Evolutionary conservation across 2,329 filamentous ascomycete species (phyloP).

Genomic region (Dactylellina leptospora): DNA sequence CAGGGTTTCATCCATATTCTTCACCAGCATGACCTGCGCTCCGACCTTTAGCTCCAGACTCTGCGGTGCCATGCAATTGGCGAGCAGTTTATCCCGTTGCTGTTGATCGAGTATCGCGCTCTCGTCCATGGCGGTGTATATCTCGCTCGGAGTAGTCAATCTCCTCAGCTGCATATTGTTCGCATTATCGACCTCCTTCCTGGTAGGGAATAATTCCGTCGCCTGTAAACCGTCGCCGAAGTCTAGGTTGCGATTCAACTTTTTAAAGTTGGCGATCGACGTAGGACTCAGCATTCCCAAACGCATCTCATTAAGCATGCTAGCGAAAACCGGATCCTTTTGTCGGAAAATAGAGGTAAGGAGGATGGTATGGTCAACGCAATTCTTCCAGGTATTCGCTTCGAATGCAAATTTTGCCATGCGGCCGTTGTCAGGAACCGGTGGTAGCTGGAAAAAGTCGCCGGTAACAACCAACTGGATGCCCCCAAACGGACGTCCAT

Average conservation of each 20-base stretch:
- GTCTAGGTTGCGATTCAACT: constrained; percentile 73
- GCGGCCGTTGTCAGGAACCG: constrained; percentile 78
- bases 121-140: constrained; percentile 76
- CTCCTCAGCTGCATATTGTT: constrained; percentile 78
- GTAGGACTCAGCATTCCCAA: constrained; percentile 79
- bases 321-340: constrained; percentile 85
- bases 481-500: constrained; percentile 90
- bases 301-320: constrained; percentile 98
- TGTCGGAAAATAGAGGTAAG: constrained; percentile 96
- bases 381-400: constrained; percentile 87
- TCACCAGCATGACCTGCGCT: constrained; percentile 99
- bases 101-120: constrained; percentile 73
- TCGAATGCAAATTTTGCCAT: constrained; percentile 91
- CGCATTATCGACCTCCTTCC: constrained; percentile 85
- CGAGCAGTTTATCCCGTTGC: constrained; percentile 77
- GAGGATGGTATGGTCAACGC: constrained; percentile 93
- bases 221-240: constrained; percentile 80
- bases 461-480: constrained; percentile 96
- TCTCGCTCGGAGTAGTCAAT: constrained; percentile 73
- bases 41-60: constrained; percentile 83
- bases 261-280: constrained; percentile 79
- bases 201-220: constrained; percentile 92
- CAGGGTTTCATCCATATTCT: constrained; percentile 92
- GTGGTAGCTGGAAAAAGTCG: constrained; percentile 96
- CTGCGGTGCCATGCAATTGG: constrained; percentile 93